Evolutionary conservation across 1,284 basidiomycete genomes (phyloP).

Genomic region (Moesziomyces sp.): DNA sequence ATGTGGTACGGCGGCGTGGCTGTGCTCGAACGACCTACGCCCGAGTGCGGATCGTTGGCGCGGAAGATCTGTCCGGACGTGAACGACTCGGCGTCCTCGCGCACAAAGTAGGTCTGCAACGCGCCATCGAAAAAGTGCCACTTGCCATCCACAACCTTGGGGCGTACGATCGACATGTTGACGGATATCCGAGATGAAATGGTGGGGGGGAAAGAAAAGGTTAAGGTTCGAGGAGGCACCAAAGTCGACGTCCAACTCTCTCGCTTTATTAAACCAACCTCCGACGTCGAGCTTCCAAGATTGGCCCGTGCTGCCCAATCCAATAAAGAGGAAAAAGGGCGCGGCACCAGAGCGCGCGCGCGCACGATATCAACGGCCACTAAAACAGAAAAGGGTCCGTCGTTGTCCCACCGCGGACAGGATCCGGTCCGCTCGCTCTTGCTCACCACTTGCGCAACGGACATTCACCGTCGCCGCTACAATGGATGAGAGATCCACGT

Average conservation of each 20-base stretch:
- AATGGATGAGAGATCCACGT: not conserved
- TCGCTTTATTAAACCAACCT: not conserved
- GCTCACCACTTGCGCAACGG: no score
- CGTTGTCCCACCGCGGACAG: slow-evolving; percentile 21
- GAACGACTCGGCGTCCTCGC: slow-evolving; percentile 22
- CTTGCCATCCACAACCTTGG: slow-evolving; percentile 42
- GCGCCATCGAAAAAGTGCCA: slow-evolving; percentile 56
- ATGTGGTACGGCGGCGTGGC: slow-evolving; percentile 67
- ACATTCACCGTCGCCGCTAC: not conserved
- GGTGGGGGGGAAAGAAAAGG: no score
- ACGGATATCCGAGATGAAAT: not conserved
- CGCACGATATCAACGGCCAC: no score
- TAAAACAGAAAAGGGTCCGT: no score
- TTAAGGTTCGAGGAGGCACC: not conserved
- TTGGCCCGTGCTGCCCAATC: no score
- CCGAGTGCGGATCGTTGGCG: slow-evolving; percentile 57
- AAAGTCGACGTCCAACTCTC: not conserved
- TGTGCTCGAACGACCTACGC: slow-evolving; percentile 54
- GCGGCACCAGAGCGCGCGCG: no score
- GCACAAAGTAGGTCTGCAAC: slow-evolving; percentile 44
- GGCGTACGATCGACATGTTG: slow-evolving; percentile 38
- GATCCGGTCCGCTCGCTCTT: slow-evolving; percentile 19
- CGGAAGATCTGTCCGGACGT: slow-evolving; percentile 64
- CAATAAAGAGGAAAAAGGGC: no score
- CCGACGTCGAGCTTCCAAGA: no score